A percentile compares a stretch with the other conserved stretches of the same genome.
Conservation (phyloP, 1,139 yeast species). For the Candida sp. region DNA sequence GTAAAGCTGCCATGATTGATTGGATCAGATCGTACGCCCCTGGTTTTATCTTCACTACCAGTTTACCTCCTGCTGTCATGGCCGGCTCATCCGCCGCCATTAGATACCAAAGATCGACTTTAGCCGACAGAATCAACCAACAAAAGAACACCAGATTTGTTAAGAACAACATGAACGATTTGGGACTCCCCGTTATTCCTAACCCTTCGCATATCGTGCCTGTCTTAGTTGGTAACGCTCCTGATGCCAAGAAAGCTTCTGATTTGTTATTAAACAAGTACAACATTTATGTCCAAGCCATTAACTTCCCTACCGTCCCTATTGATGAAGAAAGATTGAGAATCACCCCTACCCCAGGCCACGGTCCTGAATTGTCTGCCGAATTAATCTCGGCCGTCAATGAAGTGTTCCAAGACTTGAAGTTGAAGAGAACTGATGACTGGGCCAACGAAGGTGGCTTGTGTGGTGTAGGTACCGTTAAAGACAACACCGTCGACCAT, state of each 20-base stretch:
- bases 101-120: conserved; percentile 76
- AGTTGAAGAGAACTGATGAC: conserved; percentile 70
- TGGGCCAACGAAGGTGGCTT: conserved; percentile 83
- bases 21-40: conserved; percentile 98
- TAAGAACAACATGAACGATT: conserved; percentile 60
- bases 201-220: conserved; percentile 98
- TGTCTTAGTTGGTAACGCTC: conserved; percentile 90
- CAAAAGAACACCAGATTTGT: conserved; percentile 86
- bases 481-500: conserved; percentile 44
- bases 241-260: conserved; percentile 85
- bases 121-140: conserved; percentile 77
- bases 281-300: conserved; percentile 93
- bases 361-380: conserved; percentile 71
- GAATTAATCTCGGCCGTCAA: conserved; percentile 76
- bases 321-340: conserved; percentile 95
- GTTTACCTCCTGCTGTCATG: conserved; percentile 97
- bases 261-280: conserved; percentile 83
- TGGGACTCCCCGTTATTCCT: conserved; percentile 94
- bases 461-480: conserved; percentile 76
- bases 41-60: conserved; percentile 94
- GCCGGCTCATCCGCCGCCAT: conserved; percentile 91
- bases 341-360: conserved; percentile 98
- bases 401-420: conserved; percentile 71
- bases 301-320: conserved; percentile 97
- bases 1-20: conserved; percentile 77